Percentiles rank a stretch among this genome's conserved stretches.
These are phyloP conservation scores for Aureobasidium vineae DNA, from an alignment of 2,329 filamentous ascomycete genomes.

Conservation along the genomic window DNA sequence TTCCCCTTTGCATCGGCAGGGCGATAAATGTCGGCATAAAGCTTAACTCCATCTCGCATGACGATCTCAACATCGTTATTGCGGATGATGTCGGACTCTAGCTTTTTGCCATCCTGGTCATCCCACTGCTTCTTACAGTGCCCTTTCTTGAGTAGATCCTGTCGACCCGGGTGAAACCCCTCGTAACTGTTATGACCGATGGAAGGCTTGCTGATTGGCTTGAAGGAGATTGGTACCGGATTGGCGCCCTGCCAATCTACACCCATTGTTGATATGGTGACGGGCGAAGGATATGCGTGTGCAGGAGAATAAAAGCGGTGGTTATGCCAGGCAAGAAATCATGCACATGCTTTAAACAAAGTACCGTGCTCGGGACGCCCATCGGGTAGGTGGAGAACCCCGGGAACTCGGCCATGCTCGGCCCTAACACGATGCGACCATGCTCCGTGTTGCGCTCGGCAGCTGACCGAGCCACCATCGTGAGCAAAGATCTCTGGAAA, in stretches of 20 bases:
- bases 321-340: not conserved
- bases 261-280: conserved; percentile 19
- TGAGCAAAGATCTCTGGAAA: no score
- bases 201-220: conserved; percentile 41
- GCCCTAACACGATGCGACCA: not conserved
- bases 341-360: conserved; percentile 2
- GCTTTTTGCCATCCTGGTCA: conserved; percentile 39
- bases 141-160: conserved; percentile 43
- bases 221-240: conserved; percentile 30
- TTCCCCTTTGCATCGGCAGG: conserved; percentile 39
- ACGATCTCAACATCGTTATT: conserved; percentile 49
- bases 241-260: conserved; percentile 23
- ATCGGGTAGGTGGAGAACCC: conserved; percentile 15
- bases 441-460: not conserved
- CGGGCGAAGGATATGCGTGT: not conserved
- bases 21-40: conserved; percentile 50
- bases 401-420: conserved; percentile 21
- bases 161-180: conserved; percentile 42
- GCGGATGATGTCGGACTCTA: conserved; percentile 44
- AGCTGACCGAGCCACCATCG: not conserved
- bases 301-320: not conserved
- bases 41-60: conserved; percentile 44
- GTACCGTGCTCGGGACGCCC: conserved; percentile 16
- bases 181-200: conserved; percentile 46
- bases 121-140: conserved; percentile 34